Conservation (phyloP, 2,329 filamentous ascomycete genomes). For the Colletotrichum simmondsii region DNA sequence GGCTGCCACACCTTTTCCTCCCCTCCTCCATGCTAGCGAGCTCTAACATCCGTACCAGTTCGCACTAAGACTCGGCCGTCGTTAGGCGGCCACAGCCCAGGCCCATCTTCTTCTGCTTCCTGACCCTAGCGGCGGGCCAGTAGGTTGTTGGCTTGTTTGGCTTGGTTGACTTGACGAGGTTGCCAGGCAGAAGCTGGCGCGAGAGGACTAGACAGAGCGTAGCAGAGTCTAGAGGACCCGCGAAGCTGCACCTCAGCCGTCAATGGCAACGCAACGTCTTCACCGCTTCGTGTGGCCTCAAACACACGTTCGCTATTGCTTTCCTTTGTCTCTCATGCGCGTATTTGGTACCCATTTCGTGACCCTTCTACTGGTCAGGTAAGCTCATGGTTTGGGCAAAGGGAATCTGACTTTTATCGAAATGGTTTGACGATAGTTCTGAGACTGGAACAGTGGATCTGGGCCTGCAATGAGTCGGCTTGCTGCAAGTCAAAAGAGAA, state of each 20-base stretch:
- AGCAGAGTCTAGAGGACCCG: neutral
- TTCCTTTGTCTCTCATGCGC: slow-evolving; percentile 23
- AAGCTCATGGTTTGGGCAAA: slow-evolving; percentile 7
- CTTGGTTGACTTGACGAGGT: slow-evolving; percentile 1
- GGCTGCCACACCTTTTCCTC: slow-evolving; percentile 23
- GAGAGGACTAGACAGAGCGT: neutral
- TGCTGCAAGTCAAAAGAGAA: slow-evolving; percentile 3
- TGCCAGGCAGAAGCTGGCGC: slow-evolving; percentile 7
- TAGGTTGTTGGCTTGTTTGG: slow-evolving; percentile 11
- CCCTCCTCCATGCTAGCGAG: neutral
- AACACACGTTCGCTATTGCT: slow-evolving; percentile 17
- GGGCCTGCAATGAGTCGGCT: slow-evolving; percentile 1
- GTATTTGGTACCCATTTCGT: neutral
- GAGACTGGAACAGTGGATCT: slow-evolving; percentile 27
- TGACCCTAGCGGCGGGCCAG: slow-evolving; percentile 5
- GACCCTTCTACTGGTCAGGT: neutral
- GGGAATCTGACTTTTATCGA: slow-evolving; percentile 26
- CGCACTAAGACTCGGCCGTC: slow-evolving; percentile 23
- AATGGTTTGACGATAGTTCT: slow-evolving; percentile 21
- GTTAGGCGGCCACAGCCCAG: slow-evolving; percentile 19
- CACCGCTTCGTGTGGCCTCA: slow-evolving; percentile 12
- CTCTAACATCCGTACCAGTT: slow-evolving; percentile 24
- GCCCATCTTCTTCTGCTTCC: neutral
- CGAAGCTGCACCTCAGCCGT: slow-evolving; percentile 1
- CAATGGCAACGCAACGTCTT: slow-evolving; percentile 22